Base-by-base conservation (phyloP, 2,329 filamentous ascomycete genomes). In the Plenodomus tracheiphilus region DNA sequence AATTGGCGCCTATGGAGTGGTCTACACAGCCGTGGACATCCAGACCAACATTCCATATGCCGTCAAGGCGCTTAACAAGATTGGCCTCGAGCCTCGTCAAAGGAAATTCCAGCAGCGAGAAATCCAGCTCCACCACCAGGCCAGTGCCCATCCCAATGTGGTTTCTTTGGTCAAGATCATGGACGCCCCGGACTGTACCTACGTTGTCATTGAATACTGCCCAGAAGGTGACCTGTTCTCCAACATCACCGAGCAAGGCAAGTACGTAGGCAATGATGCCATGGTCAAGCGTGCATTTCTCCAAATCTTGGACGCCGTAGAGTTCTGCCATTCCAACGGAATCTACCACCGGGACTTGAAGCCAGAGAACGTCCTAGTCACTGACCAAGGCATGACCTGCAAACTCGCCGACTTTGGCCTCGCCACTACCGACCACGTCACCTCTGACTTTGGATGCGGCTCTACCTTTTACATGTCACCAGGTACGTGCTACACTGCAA, bases 391-490 rank as follows among this genome's bases (percentile, higher is more conserved):
- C 59, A 85, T 87, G 76, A 94, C 91, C 30, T 90, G 96, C 69
- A 96, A 97, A 78, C 83, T 99, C 59, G 94, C 93, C 59, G 94
- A 99, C 75, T 99, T 99, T 81, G 94, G 94, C 70, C 84, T 99
- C 46, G 94, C 94, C 51, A 97, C 91, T 19, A 86, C 85, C 49
- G 89, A 93, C 59, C 81, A 85, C 59, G 81, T 87, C 61, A 96
- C 93, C 57, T 88, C 91, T 63, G 94, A 99, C 73, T 97, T 96
- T 75, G 94, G 94, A 67, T 99, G 94, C 73, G 94, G 94, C 56
- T 97, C 94, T 25, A 97, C 93, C 13, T 97, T 97, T 69, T 99
- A 99, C 78, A 99, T 97, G 94, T 96, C 91, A 69, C 94, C 94
- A 84, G 93, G 93, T 97, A 88, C 59, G 62, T 65, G 66, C 11